phyloP scores from a whole-genome alignment of 2,329 filamentous ascomycete genomes.

The Daldinia eschscholtzii region DNA sequence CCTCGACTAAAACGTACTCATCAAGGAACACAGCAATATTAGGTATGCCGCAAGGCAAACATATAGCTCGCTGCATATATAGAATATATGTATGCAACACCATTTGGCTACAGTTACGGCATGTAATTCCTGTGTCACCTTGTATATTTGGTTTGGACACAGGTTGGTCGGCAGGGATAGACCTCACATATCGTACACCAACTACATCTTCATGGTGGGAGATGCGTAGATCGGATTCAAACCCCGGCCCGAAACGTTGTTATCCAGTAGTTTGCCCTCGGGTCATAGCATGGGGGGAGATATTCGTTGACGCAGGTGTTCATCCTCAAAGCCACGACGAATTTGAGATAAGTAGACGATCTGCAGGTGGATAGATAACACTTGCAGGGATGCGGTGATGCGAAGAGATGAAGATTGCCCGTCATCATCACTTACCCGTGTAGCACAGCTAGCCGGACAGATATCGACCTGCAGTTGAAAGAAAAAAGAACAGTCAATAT shows the following conservation, averaged over 20 bases:
- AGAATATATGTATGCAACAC: constrained; percentile 17
- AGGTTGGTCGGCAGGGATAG: constrained; percentile 15
- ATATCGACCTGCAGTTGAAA: constrained; percentile 31
- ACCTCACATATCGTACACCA: constrained; percentile 32
- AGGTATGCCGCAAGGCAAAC: constrained; percentile 14
- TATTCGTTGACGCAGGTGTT: constrained; percentile 29
- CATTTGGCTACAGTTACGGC: constrained; percentile 13
- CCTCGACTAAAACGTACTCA: constrained; percentile 4
- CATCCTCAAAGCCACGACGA: constrained; percentile 15
- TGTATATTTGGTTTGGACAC: constrained; percentile 19
- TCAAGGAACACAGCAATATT: constrained; percentile 17
- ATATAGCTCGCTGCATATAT: constrained; percentile 15
- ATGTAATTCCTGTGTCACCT: constrained; percentile 30
- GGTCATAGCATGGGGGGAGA: constrained; percentile 28
- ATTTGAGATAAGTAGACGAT: constrained; percentile 26
- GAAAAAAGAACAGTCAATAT: constrained; percentile 33
- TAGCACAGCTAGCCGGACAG: constrained; percentile 24
- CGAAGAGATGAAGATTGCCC: constrained; percentile 26
- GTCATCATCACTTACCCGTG: constrained; percentile 23
- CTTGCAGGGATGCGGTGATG: constrained; percentile 33
- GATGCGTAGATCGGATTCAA: constrained; percentile 39
- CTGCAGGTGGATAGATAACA: constrained; percentile 37
- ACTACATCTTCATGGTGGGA: constrained; percentile 36
- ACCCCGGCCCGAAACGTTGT: constrained; percentile 36
- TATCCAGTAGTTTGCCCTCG: constrained; percentile 31